Evolutionary conservation across 1,284 basidiomycete species (phyloP), one percentile per base, ranked within the genome.

Genomic region (Schizopora paradoxa): DNA sequence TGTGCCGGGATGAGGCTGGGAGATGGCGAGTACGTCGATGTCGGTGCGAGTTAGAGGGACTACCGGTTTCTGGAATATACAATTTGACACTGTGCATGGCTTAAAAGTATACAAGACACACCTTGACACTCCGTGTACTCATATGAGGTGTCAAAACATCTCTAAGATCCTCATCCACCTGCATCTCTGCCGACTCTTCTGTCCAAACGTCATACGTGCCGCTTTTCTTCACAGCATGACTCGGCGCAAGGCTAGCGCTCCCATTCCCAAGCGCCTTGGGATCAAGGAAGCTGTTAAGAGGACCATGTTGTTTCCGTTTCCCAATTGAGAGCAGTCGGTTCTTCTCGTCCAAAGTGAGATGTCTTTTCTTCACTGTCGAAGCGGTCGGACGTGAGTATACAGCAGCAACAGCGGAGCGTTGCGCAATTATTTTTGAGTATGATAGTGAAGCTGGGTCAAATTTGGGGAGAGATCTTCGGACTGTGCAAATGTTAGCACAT

Each of bases 381-480:
- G 57, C 34, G 1, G 54, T 49, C 14, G 55, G 54, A 29, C 62
- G 70, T 7, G 89, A 83, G 42, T 75, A 67, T 34, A 94, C 77
- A 0, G 92, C 87, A 10, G 92, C 91, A 2, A 92, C 76, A 16
- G 90, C 88, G 3, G 89, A 92, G 23, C 90, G 84, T 62, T 91
- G 79, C 0, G 78, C 65, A 13, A 98, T 78, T 34, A 96, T 86
- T 69, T 90, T 87, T 4, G 86, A 72, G 0, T 88, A 89, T 28
- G 81, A 88, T 18, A 95, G 69, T 38, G 74, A 66, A 1, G 67
- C 57, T 19, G 63, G 66, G 13, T 77, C 77, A 56, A 74, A 81
- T 52, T 73, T 72, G 10, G 75, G 77, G 2, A 82, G 57, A 4
- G 64, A 61, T 54, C 70, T 74, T 48, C 82, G 76, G 49, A 82